phyloP scores from a whole-genome alignment of 73 alveolate genomes.

The Stentor coeruleus region DNA sequence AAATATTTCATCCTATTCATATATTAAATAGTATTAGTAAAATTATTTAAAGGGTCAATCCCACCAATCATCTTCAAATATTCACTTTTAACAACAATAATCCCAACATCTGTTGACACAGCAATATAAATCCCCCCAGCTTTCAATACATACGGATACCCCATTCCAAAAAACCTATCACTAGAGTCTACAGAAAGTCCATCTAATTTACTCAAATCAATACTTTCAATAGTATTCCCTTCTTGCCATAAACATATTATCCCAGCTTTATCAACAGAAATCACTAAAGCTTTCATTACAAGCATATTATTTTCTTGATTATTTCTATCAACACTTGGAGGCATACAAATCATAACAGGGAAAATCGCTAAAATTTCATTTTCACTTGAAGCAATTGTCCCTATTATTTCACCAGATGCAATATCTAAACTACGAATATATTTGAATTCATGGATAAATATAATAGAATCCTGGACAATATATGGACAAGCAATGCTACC shows the following conservation, averaged over 20 bases:
- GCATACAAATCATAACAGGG: not conserved
- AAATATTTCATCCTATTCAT: too few relatives aligned
- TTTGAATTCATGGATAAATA: not conserved
- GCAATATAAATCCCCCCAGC: not conserved
- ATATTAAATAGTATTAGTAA: not conserved
- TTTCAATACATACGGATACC: slow-evolving; percentile 11
- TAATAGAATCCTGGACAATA: slow-evolving; percentile 21
- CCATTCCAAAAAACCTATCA: slow-evolving; percentile 22
- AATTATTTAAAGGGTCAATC: not conserved
- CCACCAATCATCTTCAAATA: slow-evolving; percentile 7
- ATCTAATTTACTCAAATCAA: not conserved
- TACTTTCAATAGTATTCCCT: not conserved
- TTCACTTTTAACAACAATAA: slow-evolving; percentile 19
- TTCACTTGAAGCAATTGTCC: not conserved
- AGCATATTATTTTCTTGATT: not conserved
- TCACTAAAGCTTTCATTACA: not conserved
- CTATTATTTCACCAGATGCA: not conserved
- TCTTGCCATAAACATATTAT: not conserved
- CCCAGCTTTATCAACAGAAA: slow-evolving; percentile 20
- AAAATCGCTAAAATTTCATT: slow-evolving; percentile 14
- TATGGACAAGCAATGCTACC: not conserved
- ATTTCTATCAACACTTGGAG: not conserved
- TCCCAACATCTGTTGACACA: slow-evolving; percentile 19
- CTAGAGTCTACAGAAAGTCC: not conserved
- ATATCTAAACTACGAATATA: not conserved